phyloP scores from a whole-genome alignment of 2,329 filamentous ascomycete species.

The Mycosphaerella sp. region DNA sequence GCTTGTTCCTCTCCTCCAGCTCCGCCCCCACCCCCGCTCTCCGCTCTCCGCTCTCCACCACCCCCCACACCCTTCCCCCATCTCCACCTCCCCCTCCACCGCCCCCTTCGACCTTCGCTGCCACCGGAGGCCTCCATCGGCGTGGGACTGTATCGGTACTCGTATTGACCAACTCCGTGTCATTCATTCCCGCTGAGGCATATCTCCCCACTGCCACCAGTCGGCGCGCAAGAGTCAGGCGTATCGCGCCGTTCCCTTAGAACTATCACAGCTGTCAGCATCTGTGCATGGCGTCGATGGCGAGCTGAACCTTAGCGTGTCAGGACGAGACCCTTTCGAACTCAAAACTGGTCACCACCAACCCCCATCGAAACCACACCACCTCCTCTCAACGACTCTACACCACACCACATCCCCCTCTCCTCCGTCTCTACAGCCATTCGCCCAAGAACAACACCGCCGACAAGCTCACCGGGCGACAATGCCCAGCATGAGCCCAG shows the following conservation, averaged over 20 bases:
- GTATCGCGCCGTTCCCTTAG: too few relatives aligned
- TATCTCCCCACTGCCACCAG: too few relatives aligned
- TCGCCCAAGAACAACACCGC: not conserved
- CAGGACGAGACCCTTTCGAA: not conserved
- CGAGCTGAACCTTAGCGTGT: constrained; percentile 5
- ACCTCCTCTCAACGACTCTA: not conserved
- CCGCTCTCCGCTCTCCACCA: too few relatives aligned
- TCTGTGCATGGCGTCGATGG: not conserved
- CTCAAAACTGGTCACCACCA: not conserved
- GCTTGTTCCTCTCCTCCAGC: not conserved
- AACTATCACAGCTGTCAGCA: not conserved
- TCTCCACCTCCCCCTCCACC: too few relatives aligned
- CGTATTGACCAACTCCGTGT: too few relatives aligned
- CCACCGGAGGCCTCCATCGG: too few relatives aligned
- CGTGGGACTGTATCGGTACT: too few relatives aligned
- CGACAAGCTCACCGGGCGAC: not conserved
- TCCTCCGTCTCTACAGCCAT: not conserved
- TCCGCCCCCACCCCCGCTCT: not conserved
- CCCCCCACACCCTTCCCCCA: too few relatives aligned
- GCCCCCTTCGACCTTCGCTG: too few relatives aligned
- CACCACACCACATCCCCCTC: not conserved
- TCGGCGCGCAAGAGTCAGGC: too few relatives aligned
- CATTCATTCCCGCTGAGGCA: too few relatives aligned
- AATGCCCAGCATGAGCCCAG: constrained; percentile 6
- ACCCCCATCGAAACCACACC: not conserved